Evolutionary conservation across 2,329 filamentous ascomycete genomes (phyloP), one percentile per base, ranked within the genome.

Genomic region (Pestalotiopsis sp.): DNA sequence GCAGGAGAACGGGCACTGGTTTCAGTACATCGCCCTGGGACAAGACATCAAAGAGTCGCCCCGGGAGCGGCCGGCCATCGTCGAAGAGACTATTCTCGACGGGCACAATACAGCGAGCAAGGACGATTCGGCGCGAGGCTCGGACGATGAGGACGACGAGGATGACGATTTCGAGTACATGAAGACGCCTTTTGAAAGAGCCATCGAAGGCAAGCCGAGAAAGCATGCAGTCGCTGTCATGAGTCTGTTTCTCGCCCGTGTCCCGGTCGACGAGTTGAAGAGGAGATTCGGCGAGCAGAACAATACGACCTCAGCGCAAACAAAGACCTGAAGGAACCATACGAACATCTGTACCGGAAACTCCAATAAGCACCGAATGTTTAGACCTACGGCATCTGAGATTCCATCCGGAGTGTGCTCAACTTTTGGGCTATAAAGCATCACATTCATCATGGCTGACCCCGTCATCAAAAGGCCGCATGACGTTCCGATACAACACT

Each of bases 1-100:
- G 64, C 78, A 81, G 56, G n/a, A 25, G 23, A 45, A 41, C 85
- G 70, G 71, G 20, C 64, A 68, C 20, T 89, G 85, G 83, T 87
- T 80, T 69, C 88, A 88, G 76, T 90, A 88, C 77, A 90, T 90
- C 70, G 81, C 85, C 66, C 78, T 89, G 13, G 87, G 86, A 73
- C 83, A 87, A 70, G 79, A 84, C 31, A 71, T 78, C 11, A 79
- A 76, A 68, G 71, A 77, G 66, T 72, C 52, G 59, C 58, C 70
- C 52, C 73, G 70, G 23, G 72, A 81, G 17, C 75, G 79, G 17
- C 72, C 75, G 58, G 80, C 78, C 2, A 69, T 82, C 17, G 75
- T 86, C 27, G 80, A 85, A 72, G 81, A 84, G 70, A 83, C 83
- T 64, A 74, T 84, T 70, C 73, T 88, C 67, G 71, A 68, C 72